These are phyloP conservation scores for Thamnidium elegans DNA, from an alignment of 192 early-diverging fungal genomes.

Conservation along the genomic window DNA sequence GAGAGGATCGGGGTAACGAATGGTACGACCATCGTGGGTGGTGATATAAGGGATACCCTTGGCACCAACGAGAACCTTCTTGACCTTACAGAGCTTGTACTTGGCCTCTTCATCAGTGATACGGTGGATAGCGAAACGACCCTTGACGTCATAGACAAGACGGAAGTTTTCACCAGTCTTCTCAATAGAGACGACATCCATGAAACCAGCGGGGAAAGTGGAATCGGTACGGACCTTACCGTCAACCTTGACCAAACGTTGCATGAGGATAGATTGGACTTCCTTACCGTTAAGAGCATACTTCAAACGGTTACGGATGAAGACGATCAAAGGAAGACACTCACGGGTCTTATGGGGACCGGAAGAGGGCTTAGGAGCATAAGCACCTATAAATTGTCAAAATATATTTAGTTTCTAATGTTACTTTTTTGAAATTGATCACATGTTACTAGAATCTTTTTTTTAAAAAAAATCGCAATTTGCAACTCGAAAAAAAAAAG, in stretches of 20 bases:
- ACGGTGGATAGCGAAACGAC: conserved; percentile 99
- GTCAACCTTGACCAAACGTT: conserved; percentile 99
- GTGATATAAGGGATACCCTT: conserved; percentile 95
- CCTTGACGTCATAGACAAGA: conserved; percentile 99
- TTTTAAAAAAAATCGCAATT: no score
- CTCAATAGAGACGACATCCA: conserved; percentile 92
- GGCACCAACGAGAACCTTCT: conserved; percentile 89
- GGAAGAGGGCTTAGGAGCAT: conserved; percentile 90
- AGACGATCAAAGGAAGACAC: conserved; percentile 96
- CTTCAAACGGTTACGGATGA: conserved; percentile 99
- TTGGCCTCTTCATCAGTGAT: conserved; percentile 97
- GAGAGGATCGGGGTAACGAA: conserved; percentile 99
- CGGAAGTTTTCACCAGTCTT: conserved; percentile 99
- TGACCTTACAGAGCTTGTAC: conserved; percentile 99
- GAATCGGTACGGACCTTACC: conserved; percentile 96
- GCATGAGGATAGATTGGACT: conserved; percentile 94
- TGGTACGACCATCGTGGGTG: conserved; percentile 99
- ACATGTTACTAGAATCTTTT: no score
- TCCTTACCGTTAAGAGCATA: conserved; percentile 98
- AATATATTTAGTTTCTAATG: neutral
- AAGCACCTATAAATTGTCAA: conserved; percentile 20
- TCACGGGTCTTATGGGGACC: conserved; percentile 99
- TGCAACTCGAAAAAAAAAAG: neutral
- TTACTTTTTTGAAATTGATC: no score
- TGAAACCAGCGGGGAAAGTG: conserved; percentile 96